Base-by-base conservation (phyloP, 2,329 filamentous ascomycete species). In the Aspergillus bombycis region DNA sequence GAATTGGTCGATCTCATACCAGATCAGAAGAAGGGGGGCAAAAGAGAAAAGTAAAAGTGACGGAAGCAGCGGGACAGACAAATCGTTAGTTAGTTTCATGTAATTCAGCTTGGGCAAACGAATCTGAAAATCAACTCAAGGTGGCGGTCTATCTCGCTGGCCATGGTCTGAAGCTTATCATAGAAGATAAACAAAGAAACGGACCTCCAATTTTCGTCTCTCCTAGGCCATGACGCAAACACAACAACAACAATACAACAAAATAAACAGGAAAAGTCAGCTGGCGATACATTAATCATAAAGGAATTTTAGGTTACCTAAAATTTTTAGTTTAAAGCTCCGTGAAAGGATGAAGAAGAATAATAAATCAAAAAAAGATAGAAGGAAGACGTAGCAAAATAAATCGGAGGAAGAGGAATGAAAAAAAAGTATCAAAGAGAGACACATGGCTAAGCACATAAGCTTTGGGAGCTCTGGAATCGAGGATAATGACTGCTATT, bases 391-490 rank as follows among this genome's bases (percentile, higher is more conserved):
- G 61, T 60, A 61, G 55, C 54, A 65, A 36, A 67, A 58, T 58
- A 62, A 72, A 58, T 60, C 52, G 66, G 71, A 70, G 70, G 71
- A 70, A 71, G 62, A 65, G 71, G 70, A 62, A 23, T 62, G 65
- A 67, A 53, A 16, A 53, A 16, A 12, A 28, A 14, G 34, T 2
- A 21, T 11, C 28, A 32, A 52, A 52, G 28, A 54, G n/a, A 19
- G 12, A 16, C 14, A 55, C 5, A 21, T 6, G 62, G 54, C 62
- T 71, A 78, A 63, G 73, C 72, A 67, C 78, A 78, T 21, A 79
- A 63, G 60, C 76, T 72, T 61, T 75, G 76, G 43, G 74, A 70
- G 53, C 68, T 75, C 38, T 74, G 72, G 61, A 77, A 76, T 48
- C 78, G 75, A 57, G 67, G 63, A 63, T 79, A 79, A 12, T 69